phyloP scores from a whole-genome alignment of 1,284 basidiomycete genomes.

The Fistulina hepatica region DNA sequence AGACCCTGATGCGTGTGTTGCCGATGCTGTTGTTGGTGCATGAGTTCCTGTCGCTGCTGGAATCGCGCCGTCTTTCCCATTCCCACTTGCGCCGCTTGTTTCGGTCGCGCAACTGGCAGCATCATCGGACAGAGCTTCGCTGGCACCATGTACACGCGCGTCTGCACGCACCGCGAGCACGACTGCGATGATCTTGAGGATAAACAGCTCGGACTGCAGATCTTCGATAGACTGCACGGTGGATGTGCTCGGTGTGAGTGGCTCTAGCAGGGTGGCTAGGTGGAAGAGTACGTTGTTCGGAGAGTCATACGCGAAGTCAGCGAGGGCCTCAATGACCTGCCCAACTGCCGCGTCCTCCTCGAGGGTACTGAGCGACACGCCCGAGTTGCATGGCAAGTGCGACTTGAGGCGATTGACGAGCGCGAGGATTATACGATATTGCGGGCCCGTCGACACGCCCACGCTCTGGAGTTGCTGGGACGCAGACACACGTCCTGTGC shows the following conservation, averaged over 20 bases:
- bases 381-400: conserved; percentile 82
- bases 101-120: conserved; percentile 29
- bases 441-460: conserved; percentile 37
- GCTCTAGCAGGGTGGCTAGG: conserved; percentile 67
- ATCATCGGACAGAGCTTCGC: no score
- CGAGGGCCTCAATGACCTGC: conserved; percentile 65
- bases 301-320: conserved; percentile 68
- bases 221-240: conserved; percentile 54
- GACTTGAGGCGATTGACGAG: conserved; percentile 58
- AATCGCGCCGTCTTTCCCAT: no score
- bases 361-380: conserved; percentile 56
- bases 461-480: conserved; percentile 19
- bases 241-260: conserved; percentile 48
- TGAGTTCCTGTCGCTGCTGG: no score
- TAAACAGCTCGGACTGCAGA: conserved; percentile 82
- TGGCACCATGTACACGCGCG: no score
- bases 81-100: conserved; percentile 19
- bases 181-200: conserved; percentile 75
- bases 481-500: no score
- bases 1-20: conserved; percentile 11
- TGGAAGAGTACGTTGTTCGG: conserved; percentile 71
- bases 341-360: conserved; percentile 66
- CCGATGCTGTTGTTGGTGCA: no score
- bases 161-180: conserved; percentile 74
- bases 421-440: conserved; percentile 62